These are phyloP conservation scores for Picea mariana DNA, from an alignment of 83 land plant species.

Conservation along the genomic window DNA sequence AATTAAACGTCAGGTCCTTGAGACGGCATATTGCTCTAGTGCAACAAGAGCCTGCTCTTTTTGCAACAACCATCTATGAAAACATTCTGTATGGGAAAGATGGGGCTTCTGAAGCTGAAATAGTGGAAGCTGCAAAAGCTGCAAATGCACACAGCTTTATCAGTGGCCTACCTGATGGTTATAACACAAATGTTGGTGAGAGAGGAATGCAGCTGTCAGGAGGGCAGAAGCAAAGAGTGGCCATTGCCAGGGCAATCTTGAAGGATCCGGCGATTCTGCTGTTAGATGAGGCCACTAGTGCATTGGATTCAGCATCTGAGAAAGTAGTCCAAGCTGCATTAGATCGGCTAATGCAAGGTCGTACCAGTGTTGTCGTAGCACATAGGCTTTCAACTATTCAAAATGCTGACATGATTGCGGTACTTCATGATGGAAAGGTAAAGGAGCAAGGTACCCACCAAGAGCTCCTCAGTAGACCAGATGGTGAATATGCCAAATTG, in stretches of 20 bases:
- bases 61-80: constrained; percentile 51
- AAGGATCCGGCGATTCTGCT: constrained; percentile 50
- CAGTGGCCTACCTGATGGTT: constrained; percentile 38
- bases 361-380: constrained; percentile 63
- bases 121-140: constrained; percentile 50
- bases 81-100: constrained; percentile 47
- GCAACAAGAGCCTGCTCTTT: constrained; percentile 53
- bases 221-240: constrained; percentile 69
- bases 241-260: constrained; percentile 61
- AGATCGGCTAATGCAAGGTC: constrained; percentile 40
- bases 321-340: constrained; percentile 55
- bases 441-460: constrained; percentile 42
- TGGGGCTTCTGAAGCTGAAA: constrained; percentile 43
- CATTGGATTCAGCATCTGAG: constrained; percentile 57
- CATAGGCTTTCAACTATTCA: constrained; percentile 56
- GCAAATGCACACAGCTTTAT: constrained; percentile 53
- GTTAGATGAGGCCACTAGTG: constrained; percentile 72
- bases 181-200: constrained; percentile 53
- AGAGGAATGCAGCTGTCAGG: constrained; percentile 61
- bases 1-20: constrained; percentile 32
- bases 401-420: constrained; percentile 38
- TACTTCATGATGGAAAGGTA: constrained; percentile 38
- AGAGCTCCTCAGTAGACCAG: constrained; percentile 29
- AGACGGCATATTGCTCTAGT: constrained; percentile 46
- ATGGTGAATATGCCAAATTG: constrained; percentile 38